Evolutionary conservation across 441 rosid species (phyloP).

Genomic region (Populus hybrid): DNA sequence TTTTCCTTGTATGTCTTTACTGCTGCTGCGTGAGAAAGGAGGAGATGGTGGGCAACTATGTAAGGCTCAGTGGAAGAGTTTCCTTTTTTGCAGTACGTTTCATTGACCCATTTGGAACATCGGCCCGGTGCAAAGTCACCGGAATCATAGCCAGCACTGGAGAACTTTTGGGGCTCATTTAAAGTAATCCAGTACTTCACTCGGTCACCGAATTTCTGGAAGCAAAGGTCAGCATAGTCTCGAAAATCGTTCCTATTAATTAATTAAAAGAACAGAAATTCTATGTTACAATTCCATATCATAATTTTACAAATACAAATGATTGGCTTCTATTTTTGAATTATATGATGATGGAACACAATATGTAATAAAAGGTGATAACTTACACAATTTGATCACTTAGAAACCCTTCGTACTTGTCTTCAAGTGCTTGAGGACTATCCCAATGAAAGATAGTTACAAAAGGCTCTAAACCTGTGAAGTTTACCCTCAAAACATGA

Average conservation of each 20-base stretch:
- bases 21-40: background rate
- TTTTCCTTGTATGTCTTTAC: conserved; percentile 10
- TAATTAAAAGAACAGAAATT: background rate
- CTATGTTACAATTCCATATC: background rate
- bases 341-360: background rate
- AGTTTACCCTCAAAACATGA: background rate
- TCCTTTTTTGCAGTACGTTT: conserved; percentile 4
- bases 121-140: background rate
- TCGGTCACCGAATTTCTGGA: conserved; percentile 17
- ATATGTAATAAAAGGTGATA: background rate
- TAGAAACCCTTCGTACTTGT: conserved; percentile 21
- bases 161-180: conserved; percentile 5
- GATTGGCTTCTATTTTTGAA: background rate
- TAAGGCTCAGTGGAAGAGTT: conserved; percentile 23
- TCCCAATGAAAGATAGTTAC: conserved; percentile 30
- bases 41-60: background rate
- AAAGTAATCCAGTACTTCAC: conserved; percentile 14
- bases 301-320: background rate
- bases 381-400: conserved; percentile 21
- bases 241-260: background rate
- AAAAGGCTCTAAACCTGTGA: conserved; percentile 17
- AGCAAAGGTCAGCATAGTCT: conserved; percentile 13
- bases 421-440: conserved; percentile 23
- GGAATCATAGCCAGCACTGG: background rate
- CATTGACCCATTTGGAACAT: background rate